Conservation (phyloP, 352 stramenopile genomes). For the Blastocystis sp. region DNA sequence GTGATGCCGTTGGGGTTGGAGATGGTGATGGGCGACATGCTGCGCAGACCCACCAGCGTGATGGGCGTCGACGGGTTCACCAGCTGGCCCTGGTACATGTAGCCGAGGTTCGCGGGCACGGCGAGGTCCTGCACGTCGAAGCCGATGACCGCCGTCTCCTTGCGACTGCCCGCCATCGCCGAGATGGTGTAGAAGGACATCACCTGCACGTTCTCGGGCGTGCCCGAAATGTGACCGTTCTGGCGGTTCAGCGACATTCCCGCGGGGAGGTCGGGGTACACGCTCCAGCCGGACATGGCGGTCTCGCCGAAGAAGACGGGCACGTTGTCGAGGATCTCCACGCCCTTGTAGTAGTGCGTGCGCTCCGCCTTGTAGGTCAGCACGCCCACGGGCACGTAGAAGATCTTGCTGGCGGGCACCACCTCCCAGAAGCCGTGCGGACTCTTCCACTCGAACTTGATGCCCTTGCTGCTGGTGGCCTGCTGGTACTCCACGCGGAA, state of each 20-base stretch:
- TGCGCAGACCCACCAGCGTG: slow-evolving; percentile 26
- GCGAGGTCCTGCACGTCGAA: slow-evolving; percentile 29
- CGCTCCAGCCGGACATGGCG: not conserved
- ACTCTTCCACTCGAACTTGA: slow-evolving; percentile 66
- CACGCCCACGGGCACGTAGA: slow-evolving; percentile 53
- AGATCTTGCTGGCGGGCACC: slow-evolving; percentile 36
- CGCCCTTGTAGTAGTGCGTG: slow-evolving; percentile 30
- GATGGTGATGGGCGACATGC: slow-evolving; percentile 16
- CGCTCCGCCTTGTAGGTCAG: slow-evolving; percentile 64
- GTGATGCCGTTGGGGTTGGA: not conserved
- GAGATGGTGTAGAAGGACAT: slow-evolving; percentile 65
- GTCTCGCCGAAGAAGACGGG: slow-evolving; percentile 36
- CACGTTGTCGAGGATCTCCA: slow-evolving; percentile 32
- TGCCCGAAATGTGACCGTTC: slow-evolving; percentile 63
- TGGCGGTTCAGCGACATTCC: slow-evolving; percentile 27
- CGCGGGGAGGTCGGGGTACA: slow-evolving; percentile 48
- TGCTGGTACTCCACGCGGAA: slow-evolving; percentile 73
- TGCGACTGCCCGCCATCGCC: not conserved
- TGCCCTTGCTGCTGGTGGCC: slow-evolving; percentile 33
- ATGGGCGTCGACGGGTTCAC: not conserved
- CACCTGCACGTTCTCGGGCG: slow-evolving; percentile 3
- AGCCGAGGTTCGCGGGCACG: slow-evolving; percentile 9
- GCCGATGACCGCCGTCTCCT: slow-evolving; percentile 10
- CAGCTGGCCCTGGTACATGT: slow-evolving; percentile 18
- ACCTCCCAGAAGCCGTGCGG: slow-evolving; percentile 52